A percentile compares a stretch with the other conserved stretches of the same genome.
These are phyloP conservation scores for Trichoderma erinaceum DNA, from an alignment of 495 filamentous ascomycete species.

Conservation along the genomic window DNA sequence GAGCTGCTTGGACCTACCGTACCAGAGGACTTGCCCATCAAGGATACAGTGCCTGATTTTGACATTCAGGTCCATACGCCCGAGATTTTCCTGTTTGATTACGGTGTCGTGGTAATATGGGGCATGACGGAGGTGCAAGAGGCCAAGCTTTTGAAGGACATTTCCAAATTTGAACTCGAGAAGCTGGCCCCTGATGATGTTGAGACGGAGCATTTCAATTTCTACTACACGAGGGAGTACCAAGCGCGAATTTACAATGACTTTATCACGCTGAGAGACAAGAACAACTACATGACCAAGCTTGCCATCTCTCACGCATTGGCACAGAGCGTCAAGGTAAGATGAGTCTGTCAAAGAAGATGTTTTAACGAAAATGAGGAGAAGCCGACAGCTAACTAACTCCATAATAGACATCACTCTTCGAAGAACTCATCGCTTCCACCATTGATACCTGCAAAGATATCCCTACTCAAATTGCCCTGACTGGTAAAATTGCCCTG, in stretches of 20 bases:
- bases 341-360: slow-evolving; percentile 16
- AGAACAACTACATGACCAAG: slow-evolving; percentile 95
- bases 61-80: slow-evolving; percentile 80
- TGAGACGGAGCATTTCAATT: slow-evolving; percentile 96
- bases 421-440: slow-evolving; percentile 90
- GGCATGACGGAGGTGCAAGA: slow-evolving; percentile 86
- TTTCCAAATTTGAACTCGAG: slow-evolving; percentile 90
- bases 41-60: slow-evolving; percentile 45
- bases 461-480: slow-evolving; percentile 81
- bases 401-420: slow-evolving; percentile 72
- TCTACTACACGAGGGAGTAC: slow-evolving; percentile 96
- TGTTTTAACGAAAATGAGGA: neutral
- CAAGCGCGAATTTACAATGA: slow-evolving; percentile 98
- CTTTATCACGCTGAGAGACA: slow-evolving; percentile 89
- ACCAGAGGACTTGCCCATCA: slow-evolving; percentile 22
- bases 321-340: slow-evolving; percentile 84
- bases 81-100: slow-evolving; percentile 93
- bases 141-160: slow-evolving; percentile 81
- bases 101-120: slow-evolving; percentile 99
- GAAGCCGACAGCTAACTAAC: neutral
- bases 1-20: slow-evolving; percentile 25
- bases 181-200: slow-evolving; percentile 82
- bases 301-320: slow-evolving; percentile 93
- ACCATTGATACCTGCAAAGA: slow-evolving; percentile 87
- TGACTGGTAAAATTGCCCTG: slow-evolving; percentile 83